Conservation (phyloP, 2,329 filamentous ascomycete species). For the Pestalotiopsis fici region DNA sequence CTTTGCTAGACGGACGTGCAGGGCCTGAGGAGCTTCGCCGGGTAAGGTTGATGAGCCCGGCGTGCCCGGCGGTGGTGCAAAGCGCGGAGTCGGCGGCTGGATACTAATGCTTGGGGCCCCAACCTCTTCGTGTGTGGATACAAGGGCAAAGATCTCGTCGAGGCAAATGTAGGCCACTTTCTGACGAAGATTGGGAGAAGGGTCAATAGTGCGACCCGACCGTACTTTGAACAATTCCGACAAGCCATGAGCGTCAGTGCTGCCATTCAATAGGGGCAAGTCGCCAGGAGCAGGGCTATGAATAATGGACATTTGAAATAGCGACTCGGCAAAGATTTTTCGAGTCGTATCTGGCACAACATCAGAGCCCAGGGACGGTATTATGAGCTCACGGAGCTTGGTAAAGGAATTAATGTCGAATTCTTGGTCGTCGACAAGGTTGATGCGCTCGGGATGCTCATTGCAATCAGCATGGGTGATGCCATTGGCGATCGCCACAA, state of each 20-base stretch:
- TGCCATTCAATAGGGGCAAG: constrained; percentile 56
- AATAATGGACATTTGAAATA: constrained; percentile 83
- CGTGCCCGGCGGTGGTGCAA: constrained; percentile 29
- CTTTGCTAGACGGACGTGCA: constrained; percentile 66
- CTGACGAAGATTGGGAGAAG: constrained; percentile 63
- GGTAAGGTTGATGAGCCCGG: constrained; percentile 19
- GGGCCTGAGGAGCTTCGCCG: constrained; percentile 29
- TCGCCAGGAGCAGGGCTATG: constrained; percentile 63
- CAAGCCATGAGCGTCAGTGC: constrained; percentile 49
- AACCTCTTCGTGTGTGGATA: constrained; percentile 50
- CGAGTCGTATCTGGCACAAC: constrained; percentile 68
- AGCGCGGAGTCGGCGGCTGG: constrained; percentile 45
- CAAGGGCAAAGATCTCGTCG: constrained; percentile 74
- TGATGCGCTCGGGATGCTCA: constrained; percentile 41
- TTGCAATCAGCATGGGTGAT: constrained; percentile 67
- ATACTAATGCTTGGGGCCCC: constrained; percentile 36
- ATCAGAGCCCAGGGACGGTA: constrained; percentile 69
- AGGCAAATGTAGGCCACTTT: constrained; percentile 80
- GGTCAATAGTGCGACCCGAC: constrained; percentile 71
- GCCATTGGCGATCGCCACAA: constrained; percentile 67
- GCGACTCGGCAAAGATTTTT: constrained; percentile 68
- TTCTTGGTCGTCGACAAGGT: constrained; percentile 68
- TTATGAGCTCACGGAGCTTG: constrained; percentile 69
- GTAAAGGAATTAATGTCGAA: constrained; percentile 81
- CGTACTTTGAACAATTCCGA: constrained; percentile 64